These are phyloP conservation scores for Amphirosellinia nigrospora DNA, from an alignment of 495 filamentous ascomycete species.

Conservation along the genomic window DNA sequence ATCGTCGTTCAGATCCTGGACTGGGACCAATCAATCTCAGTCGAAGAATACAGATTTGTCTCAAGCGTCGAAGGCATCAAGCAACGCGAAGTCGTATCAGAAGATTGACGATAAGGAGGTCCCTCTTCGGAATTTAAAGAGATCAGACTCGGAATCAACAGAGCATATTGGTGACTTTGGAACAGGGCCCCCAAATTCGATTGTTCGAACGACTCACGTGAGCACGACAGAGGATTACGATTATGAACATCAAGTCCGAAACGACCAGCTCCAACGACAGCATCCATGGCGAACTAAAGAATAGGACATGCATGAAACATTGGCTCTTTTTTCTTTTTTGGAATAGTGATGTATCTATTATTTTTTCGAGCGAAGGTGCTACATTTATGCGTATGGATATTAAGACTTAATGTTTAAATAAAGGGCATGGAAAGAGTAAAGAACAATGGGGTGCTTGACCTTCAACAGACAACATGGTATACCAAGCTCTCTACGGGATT, in stretches of 20 bases:
- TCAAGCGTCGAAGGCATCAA: constrained; percentile 9
- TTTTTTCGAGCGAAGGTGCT: background rate
- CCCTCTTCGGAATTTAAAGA: constrained; percentile 31
- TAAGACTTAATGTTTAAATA: background rate
- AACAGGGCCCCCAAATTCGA: constrained; percentile 14
- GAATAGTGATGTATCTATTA: background rate
- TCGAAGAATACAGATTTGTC: constrained; percentile 21
- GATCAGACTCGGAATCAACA: constrained; percentile 31
- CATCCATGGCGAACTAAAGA: constrained; percentile 32
- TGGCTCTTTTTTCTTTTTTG: background rate
- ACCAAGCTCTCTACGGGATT: background rate
- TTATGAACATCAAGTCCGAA: constrained; percentile 20
- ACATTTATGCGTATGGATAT: background rate
- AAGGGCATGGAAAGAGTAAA: background rate
- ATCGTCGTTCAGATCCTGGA: constrained; percentile 30
- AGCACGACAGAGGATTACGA: constrained; percentile 31
- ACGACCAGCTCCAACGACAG: constrained; percentile 29
- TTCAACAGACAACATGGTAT: background rate
- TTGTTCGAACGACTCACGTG: constrained; percentile 37
- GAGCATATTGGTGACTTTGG: constrained; percentile 33
- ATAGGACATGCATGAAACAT: background rate
- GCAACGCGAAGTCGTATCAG: constrained; percentile 33
- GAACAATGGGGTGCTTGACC: background rate
- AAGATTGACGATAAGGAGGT: constrained; percentile 33
- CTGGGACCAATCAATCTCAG: constrained; percentile 20